phyloP scores from a whole-genome alignment of 139 green algal species.

The Ettlia oleoabundans region DNA sequence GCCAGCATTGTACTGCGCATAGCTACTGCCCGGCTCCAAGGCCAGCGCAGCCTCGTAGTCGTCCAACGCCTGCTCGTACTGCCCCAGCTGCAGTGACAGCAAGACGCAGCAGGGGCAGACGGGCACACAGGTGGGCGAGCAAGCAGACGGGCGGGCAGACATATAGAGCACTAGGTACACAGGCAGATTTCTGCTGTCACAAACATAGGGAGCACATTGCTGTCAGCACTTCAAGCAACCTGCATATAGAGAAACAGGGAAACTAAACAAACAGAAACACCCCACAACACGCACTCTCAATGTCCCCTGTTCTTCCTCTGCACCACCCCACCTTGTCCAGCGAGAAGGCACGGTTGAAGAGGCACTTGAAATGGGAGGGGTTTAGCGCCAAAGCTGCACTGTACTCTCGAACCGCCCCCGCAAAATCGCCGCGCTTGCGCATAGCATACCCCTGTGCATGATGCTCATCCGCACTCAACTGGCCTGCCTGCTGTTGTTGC shows the following conservation, averaged over 20 bases:
- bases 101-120: no score
- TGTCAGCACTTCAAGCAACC: no score
- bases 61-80: slow-evolving; percentile 60
- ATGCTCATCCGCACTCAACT: slow-evolving; percentile 57
- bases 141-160: no score
- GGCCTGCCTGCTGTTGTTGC: slow-evolving; percentile 16
- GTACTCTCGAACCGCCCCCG: slow-evolving; percentile 77
- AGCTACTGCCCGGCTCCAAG: slow-evolving; percentile 68
- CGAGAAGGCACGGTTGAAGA: slow-evolving; percentile 90
- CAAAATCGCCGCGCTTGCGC: slow-evolving; percentile 72
- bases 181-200: no score
- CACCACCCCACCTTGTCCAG: slow-evolving; percentile 80
- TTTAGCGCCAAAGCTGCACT: slow-evolving; percentile 63
- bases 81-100: slow-evolving; percentile 57
- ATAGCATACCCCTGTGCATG: slow-evolving; percentile 68
- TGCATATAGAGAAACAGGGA: neutral
- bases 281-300: neutral
- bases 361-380: slow-evolving; percentile 80
- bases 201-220: no score
- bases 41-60: slow-evolving; percentile 78
- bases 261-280: neutral
- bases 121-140: no score
- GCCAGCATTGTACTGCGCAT: slow-evolving; percentile 86
- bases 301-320: neutral
- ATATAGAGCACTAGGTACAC: no score